These are phyloP conservation scores for Lachancea meyersii DNA, from an alignment of 805 yeast species.

Conservation along the genomic window DNA sequence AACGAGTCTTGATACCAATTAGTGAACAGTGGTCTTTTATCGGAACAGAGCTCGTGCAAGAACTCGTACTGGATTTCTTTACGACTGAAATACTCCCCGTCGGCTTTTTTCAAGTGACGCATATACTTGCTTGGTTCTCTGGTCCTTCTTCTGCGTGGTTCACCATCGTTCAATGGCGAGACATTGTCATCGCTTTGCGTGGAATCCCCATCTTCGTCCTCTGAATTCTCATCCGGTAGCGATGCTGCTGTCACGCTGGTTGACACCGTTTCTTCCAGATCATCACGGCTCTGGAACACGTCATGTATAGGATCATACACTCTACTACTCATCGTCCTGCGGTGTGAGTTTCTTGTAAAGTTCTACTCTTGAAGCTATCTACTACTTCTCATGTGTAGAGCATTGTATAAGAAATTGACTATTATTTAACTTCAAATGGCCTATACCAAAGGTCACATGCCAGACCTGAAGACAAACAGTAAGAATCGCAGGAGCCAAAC, in stretches of 20 bases:
- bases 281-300: slow-evolving; percentile 22
- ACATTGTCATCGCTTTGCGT: slow-evolving; percentile 21
- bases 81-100: slow-evolving; percentile 90
- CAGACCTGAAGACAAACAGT: no score
- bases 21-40: slow-evolving; percentile 59
- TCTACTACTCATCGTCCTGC: slow-evolving; percentile 24
- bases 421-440: no score
- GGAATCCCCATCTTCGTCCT: slow-evolving; percentile 14
- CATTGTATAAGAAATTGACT: not conserved
- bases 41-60: slow-evolving; percentile 55
- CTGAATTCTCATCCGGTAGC: not conserved
- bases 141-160: slow-evolving; percentile 14
- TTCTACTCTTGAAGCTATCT: no score
- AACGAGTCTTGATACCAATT: slow-evolving; percentile 48
- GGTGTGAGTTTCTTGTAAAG: no score
- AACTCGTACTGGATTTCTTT: slow-evolving; percentile 82
- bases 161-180: not conserved
- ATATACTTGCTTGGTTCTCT: slow-evolving; percentile 24
- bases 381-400: no score
- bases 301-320: slow-evolving; percentile 35
- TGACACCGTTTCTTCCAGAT: slow-evolving; percentile 1
- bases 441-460: no score
- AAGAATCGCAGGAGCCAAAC: no score
- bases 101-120: slow-evolving; percentile 74
- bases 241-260: not conserved